Percentiles rank a stretch among this genome's conserved stretches.
Conservation (phyloP, 75 land plant genomes). For the Picea sitchensis region DNA sequence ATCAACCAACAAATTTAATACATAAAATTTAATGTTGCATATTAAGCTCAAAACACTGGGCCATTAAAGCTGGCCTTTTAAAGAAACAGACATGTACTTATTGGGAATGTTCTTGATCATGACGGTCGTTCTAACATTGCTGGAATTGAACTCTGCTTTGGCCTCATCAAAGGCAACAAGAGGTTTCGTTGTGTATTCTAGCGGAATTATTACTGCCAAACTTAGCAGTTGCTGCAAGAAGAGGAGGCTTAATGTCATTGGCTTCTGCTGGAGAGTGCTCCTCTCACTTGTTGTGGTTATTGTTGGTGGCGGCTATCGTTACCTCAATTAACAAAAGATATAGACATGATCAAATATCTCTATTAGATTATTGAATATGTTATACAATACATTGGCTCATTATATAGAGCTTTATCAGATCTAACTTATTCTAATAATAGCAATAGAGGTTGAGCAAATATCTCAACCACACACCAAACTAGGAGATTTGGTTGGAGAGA, state of each 20-base stretch:
- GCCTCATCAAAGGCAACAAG: conserved; percentile 30
- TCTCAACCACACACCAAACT: no score
- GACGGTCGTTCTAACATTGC: conserved; percentile 51
- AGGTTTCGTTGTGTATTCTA: conserved; percentile 9
- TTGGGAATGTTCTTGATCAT: conserved; percentile 95
- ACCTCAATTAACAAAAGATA: no score
- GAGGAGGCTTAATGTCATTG: not conserved
- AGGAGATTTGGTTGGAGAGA: no score
- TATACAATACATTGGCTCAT: no score
- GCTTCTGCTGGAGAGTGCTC: not conserved
- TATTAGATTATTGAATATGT: no score
- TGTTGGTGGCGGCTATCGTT: not conserved
- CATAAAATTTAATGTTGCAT: no score
- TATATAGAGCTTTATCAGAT: no score
- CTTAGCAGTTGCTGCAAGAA: not conserved
- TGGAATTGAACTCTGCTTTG: conserved; percentile 17
- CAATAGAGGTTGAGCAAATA: no score
- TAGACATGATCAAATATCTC: no score
- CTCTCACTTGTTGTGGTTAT: not conserved
- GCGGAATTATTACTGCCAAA: not conserved
- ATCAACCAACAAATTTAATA: no score
- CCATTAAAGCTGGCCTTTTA: not conserved
- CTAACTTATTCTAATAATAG: no score
- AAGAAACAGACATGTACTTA: conserved; percentile 64
- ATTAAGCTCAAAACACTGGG: no score